These are phyloP conservation scores for Debaryomycetaceae sp. DNA, from an alignment of 1,139 yeast species.

Conservation along the genomic window DNA sequence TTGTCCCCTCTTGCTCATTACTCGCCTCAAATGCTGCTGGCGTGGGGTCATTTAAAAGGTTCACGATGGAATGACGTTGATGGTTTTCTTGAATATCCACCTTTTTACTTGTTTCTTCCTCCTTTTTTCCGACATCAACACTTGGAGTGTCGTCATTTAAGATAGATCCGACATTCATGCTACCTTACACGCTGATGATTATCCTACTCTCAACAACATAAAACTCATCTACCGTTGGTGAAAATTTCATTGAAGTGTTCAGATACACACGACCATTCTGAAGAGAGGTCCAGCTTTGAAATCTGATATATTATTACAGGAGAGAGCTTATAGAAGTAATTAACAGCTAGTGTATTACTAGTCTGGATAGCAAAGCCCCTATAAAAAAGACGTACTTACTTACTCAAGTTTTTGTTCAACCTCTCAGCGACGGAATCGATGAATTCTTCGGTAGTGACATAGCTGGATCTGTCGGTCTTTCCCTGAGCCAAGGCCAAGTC, in stretches of 20 bases:
- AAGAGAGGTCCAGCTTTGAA: too few species aligned
- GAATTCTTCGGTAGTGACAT: conserved; percentile 89
- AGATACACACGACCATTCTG: not conserved
- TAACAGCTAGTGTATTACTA: too few species aligned
- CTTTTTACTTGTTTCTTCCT: conserved; percentile 2
- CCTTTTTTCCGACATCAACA: conserved; percentile 18
- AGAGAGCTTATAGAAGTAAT: too few species aligned
- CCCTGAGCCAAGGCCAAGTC: conserved; percentile 89
- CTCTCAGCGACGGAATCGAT: conserved; percentile 66
- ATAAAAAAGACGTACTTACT: conserved; percentile 1
- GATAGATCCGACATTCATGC: conserved; percentile 48
- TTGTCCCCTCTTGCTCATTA: conserved; percentile 2
- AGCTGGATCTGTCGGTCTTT: conserved; percentile 72
- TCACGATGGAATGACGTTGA: conserved; percentile 28
- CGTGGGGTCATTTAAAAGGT: conserved; percentile 22
- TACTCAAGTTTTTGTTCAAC: conserved; percentile 29
- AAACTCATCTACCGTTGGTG: not conserved
- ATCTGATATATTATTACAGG: too few species aligned
- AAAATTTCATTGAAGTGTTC: not conserved
- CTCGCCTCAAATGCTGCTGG: conserved; percentile 4
- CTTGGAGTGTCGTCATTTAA: conserved; percentile 42
- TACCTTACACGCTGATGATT: not conserved
- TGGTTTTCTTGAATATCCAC: conserved; percentile 7
- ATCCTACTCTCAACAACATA: not conserved
- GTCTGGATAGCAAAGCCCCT: too few species aligned